A percentile compares a stretch with the other conserved stretches of the same genome.
Conservation (phyloP, 2,329 filamentous ascomycete species). For the Fusarium siculi region DNA sequence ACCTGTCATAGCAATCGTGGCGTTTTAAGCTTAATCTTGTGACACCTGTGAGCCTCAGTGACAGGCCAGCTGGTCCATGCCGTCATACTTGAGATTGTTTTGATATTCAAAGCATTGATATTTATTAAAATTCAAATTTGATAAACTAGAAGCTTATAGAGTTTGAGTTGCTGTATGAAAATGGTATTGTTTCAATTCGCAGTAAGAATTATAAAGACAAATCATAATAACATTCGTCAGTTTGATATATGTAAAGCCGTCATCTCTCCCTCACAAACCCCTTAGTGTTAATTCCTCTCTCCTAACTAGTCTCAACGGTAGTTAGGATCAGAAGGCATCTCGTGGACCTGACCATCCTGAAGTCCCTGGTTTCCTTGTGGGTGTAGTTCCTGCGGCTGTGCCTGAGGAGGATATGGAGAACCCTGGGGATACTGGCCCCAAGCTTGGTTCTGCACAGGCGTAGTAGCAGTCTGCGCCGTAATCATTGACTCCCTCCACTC, state of each 20-base stretch:
- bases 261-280: neutral
- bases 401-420: neutral
- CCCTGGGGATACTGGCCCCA: constrained; percentile 12
- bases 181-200: neutral
- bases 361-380: neutral
- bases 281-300: accelerated
- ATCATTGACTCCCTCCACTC: constrained; percentile 22
- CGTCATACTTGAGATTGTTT: neutral
- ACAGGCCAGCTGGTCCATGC: accelerated
- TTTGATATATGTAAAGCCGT: neutral
- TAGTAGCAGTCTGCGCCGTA: neutral
- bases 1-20: neutral
- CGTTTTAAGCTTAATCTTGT: neutral
- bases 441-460: constrained; percentile 10
- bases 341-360: neutral
- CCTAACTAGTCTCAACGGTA: neutral
- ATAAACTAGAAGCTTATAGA: neutral
- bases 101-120: neutral
- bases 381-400: neutral
- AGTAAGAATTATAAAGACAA: neutral
- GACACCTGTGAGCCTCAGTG: neutral
- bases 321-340: neutral
- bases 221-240: neutral
- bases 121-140: accelerated
- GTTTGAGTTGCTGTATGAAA: neutral